phyloP scores from a whole-genome alignment of 2,329 filamentous ascomycete species.

The Trichophyton rubrum region DNA sequence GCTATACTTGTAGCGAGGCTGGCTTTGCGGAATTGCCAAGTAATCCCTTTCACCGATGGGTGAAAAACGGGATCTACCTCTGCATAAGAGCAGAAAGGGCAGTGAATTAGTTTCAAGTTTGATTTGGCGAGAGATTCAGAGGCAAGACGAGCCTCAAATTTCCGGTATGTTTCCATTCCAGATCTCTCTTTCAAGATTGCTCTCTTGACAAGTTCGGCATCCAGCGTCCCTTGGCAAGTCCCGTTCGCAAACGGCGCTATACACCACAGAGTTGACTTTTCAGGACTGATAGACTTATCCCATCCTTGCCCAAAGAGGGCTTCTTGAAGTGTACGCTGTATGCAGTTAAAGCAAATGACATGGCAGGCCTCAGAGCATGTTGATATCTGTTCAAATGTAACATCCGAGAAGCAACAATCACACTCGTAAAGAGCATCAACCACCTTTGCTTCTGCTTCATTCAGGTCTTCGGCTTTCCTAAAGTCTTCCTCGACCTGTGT shows the following conservation, averaged over 20 bases:
- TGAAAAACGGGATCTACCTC: slow-evolving; percentile 71
- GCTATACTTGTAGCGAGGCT: slow-evolving; percentile 43
- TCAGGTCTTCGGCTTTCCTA: slow-evolving; percentile 30
- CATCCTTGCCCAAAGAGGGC: slow-evolving; percentile 89
- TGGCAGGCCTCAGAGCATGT: slow-evolving; percentile 33
- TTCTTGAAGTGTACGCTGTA: slow-evolving; percentile 69
- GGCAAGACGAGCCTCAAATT: slow-evolving; percentile 66
- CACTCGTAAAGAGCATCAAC: slow-evolving; percentile 36
- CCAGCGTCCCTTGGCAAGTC: slow-evolving; percentile 61
- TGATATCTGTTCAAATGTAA: slow-evolving; percentile 37
- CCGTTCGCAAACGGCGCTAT: slow-evolving; percentile 59
- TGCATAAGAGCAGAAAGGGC: slow-evolving; percentile 84
- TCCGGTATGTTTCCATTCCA: slow-evolving; percentile 57
- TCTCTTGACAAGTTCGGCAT: slow-evolving; percentile 54
- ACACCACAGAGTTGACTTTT: slow-evolving; percentile 64
- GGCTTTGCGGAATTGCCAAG: slow-evolving; percentile 46
- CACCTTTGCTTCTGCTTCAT: slow-evolving; percentile 31
- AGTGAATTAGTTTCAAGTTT: slow-evolving; percentile 62
- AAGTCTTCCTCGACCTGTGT: slow-evolving; percentile 29
- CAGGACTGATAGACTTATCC: slow-evolving; percentile 62
- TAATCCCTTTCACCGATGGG: slow-evolving; percentile 39
- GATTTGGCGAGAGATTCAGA: slow-evolving; percentile 64
- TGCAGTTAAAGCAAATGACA: slow-evolving; percentile 54
- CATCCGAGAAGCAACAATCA: slow-evolving; percentile 37
- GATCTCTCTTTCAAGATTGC: slow-evolving; percentile 59